Base-by-base conservation (phyloP, 805 yeast genomes). In the Metschnikowia bowlesiae region DNA sequence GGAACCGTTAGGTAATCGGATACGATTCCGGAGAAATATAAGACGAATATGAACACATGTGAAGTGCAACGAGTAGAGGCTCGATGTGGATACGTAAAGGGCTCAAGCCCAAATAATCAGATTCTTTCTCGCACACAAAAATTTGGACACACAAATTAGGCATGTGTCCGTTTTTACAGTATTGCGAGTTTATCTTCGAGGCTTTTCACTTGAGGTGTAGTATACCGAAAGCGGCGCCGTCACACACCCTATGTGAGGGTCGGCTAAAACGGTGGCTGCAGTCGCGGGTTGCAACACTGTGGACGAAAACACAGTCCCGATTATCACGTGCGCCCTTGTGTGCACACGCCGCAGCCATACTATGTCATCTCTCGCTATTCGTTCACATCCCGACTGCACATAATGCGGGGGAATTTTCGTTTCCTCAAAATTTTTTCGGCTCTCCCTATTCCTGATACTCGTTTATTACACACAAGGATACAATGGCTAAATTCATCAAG, bases 401-500 rank as follows among this genome's bases (percentile, higher is more conserved):
- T 53, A 47, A 40, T 16, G 38, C 28, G 47, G 48, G 49, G 50
- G 60, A 62, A 49, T 60, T 61, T 63, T 60, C 65, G 61, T 49
- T 39, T 49, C 49, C 59, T 55, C 59, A 57, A 57, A 57, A 54
- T 49, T 54, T 57, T 55, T 49, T 50, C 53, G 46, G 45, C 50
- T 32, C 50, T 43, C 42, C 50, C 46, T 50, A 36, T 43, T 39
- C 51, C 46, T 34, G 52, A 36, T 35, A 44, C 51, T 51, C 52
- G 49, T 49, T 53, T 53, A 51, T 52, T 47, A 56, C 55, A 59
- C 67, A 61, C 58, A 65, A 65, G 63, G 62, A 51, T 63, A 75
- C 73, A 80, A 91, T 90, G 97, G 96, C 96, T 82, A 94, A 94
- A 82, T 92, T 94, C 87, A 85, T 94, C 81, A 94, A 92, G 84